Base-by-base conservation (phyloP, 768 basidiomycete species). In the Termitomyces titanicus region DNA sequence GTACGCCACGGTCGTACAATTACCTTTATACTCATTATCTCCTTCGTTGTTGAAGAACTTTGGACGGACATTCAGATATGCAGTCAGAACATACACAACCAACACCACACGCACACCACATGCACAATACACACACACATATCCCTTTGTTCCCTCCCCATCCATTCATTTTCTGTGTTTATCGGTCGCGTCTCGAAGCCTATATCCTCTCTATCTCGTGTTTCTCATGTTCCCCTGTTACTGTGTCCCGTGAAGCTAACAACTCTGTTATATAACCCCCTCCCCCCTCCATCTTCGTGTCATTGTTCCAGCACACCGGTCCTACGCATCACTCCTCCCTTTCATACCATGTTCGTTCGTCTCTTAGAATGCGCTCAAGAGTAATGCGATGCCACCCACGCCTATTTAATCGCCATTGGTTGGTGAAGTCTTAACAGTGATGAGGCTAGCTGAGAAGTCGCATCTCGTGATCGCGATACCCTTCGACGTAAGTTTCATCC, bases 31-130 rank as follows among this genome's bases (percentile, higher is more conserved):
- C 58, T 59, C 63, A 61, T 62, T 50, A 55, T 58, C 65, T 52
- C 58, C 44, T 57, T 65, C 56, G 55, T 64, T 61, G 63, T 57
- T 60, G 58, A 64, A 63, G 66, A 62, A 49, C 48, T 61, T 64
- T 66, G 66, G 67, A 68, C 67, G 67, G 67, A 70, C 67, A 66
- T 68, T 63, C 60, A 57, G 57, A 64, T 58, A 68, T 67, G 62
- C 64, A 63, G 53, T 58, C 60, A 61, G 33, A 55, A 47, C 45
- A 55, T 59, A 59, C 56, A 53, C 46, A 45, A 53, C 42, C 52
- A 52, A 38, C 51, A 45, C 33, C 35, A 56, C 49, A 51, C 55
- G 55, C 35, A 56, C 49, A 51, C 27, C 49, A 55, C 34, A 48
- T 48, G 47, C 48, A 51, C 53, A 34, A 34, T n/a, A 34, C 20